These are phyloP conservation scores for Daldinia caldariorum DNA, from an alignment of 495 filamentous ascomycete species.

Conservation along the genomic window DNA sequence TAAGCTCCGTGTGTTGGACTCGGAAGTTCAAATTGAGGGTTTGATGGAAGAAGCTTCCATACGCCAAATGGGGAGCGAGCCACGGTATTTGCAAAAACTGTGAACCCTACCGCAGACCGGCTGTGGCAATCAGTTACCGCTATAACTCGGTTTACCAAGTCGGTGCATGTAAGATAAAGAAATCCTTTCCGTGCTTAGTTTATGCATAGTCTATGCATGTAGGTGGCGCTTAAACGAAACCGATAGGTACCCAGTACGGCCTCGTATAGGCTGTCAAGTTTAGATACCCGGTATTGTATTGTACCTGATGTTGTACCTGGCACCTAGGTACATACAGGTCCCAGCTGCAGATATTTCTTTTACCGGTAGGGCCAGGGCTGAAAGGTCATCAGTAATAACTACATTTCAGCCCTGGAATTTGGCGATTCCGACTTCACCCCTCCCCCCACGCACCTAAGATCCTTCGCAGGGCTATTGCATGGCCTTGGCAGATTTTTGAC, in stretches of 20 bases:
- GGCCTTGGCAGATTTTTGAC: neutral
- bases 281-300: too few species aligned
- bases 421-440: neutral
- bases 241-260: neutral
- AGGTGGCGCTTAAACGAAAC: neutral
- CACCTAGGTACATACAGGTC: too few species aligned
- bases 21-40: neutral
- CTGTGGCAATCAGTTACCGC: neutral
- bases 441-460: neutral
- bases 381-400: neutral
- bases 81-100: constrained; percentile 8
- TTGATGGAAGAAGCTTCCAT: constrained; percentile 2
- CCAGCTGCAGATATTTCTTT: neutral
- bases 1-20: neutral
- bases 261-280: too few species aligned
- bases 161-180: constrained; percentile 7
- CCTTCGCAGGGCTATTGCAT: neutral
- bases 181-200: neutral
- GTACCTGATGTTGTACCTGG: too few species aligned
- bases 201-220: neutral
- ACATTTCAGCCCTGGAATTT: constrained; percentile 1
- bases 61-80: constrained; percentile 1
- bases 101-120: neutral
- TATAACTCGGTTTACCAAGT: constrained; percentile 1
- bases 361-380: neutral